Conservation (phyloP, 140 eudicot species). For the Erigeron philadelphicus region DNA sequence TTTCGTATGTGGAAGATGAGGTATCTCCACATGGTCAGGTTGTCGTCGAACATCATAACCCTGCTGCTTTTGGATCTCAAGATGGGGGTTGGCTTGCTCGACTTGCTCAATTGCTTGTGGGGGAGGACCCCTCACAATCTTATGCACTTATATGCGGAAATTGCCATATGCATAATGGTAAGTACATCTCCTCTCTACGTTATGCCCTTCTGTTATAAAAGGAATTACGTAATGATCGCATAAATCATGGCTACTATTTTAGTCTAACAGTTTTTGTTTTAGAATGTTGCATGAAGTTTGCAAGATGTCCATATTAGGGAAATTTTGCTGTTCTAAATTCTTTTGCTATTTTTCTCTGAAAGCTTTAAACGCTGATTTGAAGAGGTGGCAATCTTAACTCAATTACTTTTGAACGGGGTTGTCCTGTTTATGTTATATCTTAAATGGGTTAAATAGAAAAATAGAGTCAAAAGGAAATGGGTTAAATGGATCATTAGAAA, state of each 20-base stretch:
- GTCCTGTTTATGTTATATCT: no score
- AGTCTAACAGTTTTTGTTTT: background rate
- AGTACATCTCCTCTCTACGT: conserved; percentile 13
- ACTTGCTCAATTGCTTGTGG: conserved; percentile 85
- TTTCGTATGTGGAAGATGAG: conserved; percentile 37
- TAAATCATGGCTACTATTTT: background rate
- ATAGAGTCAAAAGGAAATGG: no score
- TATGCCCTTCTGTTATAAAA: background rate
- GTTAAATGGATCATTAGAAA: no score
- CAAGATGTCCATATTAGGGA: background rate
- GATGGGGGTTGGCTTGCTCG: conserved; percentile 92
- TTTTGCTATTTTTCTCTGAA: background rate
- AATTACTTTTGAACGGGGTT: no score
- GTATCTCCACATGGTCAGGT: conserved; percentile 39
- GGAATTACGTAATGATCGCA: conserved; percentile 1
- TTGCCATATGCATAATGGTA: conserved; percentile 96
- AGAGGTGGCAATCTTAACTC: no score
- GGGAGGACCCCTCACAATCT: conserved; percentile 91
- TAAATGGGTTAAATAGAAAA: no score
- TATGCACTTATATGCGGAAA: conserved; percentile 91
- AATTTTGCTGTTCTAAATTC: background rate
- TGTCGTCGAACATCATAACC: conserved; percentile 70
- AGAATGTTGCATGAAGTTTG: background rate
- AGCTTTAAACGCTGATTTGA: no score
- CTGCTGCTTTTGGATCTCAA: conserved; percentile 34